These are phyloP conservation scores for Cryptosporidium meleagridis DNA, from an alignment of 169 alveolate genomes.

Conservation along the genomic window DNA sequence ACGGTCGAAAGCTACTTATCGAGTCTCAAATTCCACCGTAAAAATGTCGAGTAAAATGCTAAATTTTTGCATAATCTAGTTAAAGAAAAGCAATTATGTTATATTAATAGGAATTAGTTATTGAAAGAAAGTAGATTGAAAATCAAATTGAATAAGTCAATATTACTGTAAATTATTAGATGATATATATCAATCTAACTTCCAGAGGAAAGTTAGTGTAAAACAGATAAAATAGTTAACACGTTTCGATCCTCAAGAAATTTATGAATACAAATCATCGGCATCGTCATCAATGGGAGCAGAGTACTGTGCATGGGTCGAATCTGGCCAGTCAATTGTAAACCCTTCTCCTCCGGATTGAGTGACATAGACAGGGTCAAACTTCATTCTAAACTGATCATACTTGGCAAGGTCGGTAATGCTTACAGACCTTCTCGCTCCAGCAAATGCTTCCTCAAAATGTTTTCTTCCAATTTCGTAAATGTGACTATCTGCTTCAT, in stretches of 20 bases:
- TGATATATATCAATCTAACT: neutral
- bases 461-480: conserved; percentile 97
- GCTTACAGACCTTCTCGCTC: conserved; percentile 97
- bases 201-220: neutral
- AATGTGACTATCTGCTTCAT: conserved; percentile 89
- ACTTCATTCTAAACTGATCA: conserved; percentile 97
- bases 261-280: conserved; percentile 83
- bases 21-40: too few species aligned
- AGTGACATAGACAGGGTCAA: conserved; percentile 97
- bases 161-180: neutral
- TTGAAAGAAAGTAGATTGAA: neutral
- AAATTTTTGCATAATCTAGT: too few species aligned
- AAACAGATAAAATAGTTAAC: neutral
- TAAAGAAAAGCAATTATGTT: too few species aligned
- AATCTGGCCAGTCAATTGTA: conserved; percentile 94
- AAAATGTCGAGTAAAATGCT: too few species aligned
- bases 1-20: too few species aligned
- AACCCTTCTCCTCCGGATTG: conserved; percentile 91
- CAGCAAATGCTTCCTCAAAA: conserved; percentile 98
- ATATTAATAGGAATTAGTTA: neutral
- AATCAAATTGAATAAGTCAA: too few species aligned
- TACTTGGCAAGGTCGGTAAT: conserved; percentile 91
- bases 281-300: conserved; percentile 81
- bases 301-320: conserved; percentile 63
- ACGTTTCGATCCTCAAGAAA: neutral